A percentile compares a stretch with the other conserved stretches of the same genome.
These are phyloP conservation scores for Pterocarpus macrocarpus DNA, from an alignment of 306 rosid species.

Conservation along the genomic window DNA sequence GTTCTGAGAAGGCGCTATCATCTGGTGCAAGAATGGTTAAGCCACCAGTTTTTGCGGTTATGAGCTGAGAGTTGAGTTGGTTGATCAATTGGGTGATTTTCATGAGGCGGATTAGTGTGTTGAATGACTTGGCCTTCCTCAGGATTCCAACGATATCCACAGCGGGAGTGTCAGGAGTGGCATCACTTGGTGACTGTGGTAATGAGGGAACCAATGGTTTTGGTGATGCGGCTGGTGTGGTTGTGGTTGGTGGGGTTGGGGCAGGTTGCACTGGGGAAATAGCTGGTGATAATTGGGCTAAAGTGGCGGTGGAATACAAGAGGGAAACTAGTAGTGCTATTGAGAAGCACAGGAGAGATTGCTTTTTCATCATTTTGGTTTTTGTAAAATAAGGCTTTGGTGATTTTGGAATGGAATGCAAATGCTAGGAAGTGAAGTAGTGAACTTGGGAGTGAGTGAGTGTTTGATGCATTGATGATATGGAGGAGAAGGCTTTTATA, in stretches of 20 bases:
- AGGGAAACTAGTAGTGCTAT: conserved; percentile 23
- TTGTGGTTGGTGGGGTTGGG: conserved; percentile 36
- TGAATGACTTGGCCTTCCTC: conserved; percentile 52
- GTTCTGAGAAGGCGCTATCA: conserved; percentile 55
- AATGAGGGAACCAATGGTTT: conserved; percentile 39
- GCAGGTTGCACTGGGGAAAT: conserved; percentile 49
- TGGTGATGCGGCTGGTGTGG: conserved; percentile 23
- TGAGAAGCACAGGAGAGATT: conserved; percentile 34
- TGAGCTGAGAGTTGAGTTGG: conserved; percentile 58
- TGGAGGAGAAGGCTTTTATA: not conserved
- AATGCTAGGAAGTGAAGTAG: not conserved
- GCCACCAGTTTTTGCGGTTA: conserved; percentile 48
- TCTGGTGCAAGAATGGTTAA: conserved; percentile 57
- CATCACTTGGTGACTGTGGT: conserved; percentile 35
- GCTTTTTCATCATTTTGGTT: conserved; percentile 25
- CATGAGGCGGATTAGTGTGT: conserved; percentile 53
- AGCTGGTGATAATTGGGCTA: conserved; percentile 54
- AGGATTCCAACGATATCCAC: conserved; percentile 52
- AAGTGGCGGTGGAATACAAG: conserved; percentile 27
- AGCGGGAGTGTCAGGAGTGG: conserved; percentile 21
- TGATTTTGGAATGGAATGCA: not conserved
- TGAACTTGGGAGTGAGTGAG: not conserved
- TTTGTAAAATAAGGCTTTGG: not conserved
- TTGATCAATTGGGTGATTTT: conserved; percentile 57
- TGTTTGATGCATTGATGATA: conserved; percentile 2